phyloP scores from a whole-genome alignment of 768 basidiomycete genomes.

The Leccinum longicurvipes region DNA sequence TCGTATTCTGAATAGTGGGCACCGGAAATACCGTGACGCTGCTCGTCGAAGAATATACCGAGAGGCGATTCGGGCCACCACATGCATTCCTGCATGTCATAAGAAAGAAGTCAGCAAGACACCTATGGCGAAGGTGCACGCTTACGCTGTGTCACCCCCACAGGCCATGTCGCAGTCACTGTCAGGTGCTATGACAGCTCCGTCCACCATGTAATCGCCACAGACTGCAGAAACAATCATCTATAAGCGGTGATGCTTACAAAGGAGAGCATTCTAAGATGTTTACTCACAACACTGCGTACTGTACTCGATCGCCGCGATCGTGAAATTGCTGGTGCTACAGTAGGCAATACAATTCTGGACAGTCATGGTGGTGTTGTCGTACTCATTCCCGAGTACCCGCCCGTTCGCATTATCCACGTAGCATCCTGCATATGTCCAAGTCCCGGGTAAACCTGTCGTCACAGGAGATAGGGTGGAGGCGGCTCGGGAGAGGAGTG shows the following conservation, averaged over 20 bases:
- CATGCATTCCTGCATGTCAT: constrained; percentile 53
- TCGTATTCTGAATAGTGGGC: constrained; percentile 51
- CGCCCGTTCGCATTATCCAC: constrained; percentile 72
- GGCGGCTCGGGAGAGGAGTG: background rate
- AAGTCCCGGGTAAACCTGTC: constrained; percentile 49
- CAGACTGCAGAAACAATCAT: constrained; percentile 48
- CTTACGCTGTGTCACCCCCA: constrained; percentile 62
- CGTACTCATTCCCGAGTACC: constrained; percentile 44
- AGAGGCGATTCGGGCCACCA: constrained; percentile 70
- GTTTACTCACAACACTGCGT: constrained; percentile 45
- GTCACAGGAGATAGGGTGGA: constrained; percentile 37
- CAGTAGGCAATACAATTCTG: constrained; percentile 64
- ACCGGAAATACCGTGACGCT: constrained; percentile 56
- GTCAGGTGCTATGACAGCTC: constrained; percentile 49
- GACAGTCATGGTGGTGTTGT: constrained; percentile 47
- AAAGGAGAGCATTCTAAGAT: background rate
- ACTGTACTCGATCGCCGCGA: constrained; percentile 70
- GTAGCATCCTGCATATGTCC: constrained; percentile 64
- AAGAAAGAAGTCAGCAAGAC: background rate
- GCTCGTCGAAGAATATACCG: constrained; percentile 57
- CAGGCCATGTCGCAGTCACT: constrained; percentile 72
- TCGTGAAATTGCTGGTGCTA: constrained; percentile 48
- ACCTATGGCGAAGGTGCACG: background rate
- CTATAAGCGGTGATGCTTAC: background rate
- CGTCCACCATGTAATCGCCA: constrained; percentile 60